phyloP scores from a whole-genome alignment of 805 yeast species.

The Jamesozyma rosinii region DNA sequence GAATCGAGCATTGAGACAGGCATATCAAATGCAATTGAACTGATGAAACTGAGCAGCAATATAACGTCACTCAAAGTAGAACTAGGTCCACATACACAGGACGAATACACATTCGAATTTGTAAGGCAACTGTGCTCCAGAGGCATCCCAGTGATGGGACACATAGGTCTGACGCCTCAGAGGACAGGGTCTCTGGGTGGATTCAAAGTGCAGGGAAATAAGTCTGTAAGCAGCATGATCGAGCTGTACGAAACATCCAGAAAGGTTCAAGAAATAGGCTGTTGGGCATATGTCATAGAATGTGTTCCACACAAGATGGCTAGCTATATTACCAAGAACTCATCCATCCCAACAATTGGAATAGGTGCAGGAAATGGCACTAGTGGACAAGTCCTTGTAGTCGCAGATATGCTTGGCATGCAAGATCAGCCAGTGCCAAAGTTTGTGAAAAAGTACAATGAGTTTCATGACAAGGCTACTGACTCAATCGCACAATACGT shows the following conservation, averaged over 20 bases:
- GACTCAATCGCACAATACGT: constrained; percentile 46
- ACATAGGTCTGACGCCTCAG: constrained; percentile 89
- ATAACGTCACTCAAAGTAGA: constrained; percentile 51
- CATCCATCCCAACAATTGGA: constrained; percentile 79
- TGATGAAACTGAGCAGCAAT: constrained; percentile 24
- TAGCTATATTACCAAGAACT: constrained; percentile 45
- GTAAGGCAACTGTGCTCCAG: constrained; percentile 47
- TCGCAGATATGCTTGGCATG: constrained; percentile 78
- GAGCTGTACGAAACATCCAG: constrained; percentile 57
- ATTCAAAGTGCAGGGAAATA: constrained; percentile 74
- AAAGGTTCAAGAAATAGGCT: constrained; percentile 66
- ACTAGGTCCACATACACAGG: constrained; percentile 44
- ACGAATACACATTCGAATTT: constrained; percentile 41
- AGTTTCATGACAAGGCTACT: constrained; percentile 41
- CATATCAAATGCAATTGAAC: constrained; percentile 53
- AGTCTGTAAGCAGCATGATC: constrained; percentile 42
- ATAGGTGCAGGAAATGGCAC: constrained; percentile 87
- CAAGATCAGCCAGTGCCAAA: constrained; percentile 48
- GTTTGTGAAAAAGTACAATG: constrained; percentile 65
- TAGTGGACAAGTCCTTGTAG: constrained; percentile 85
- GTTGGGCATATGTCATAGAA: constrained; percentile 65
- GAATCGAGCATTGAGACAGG: constrained; percentile 61
- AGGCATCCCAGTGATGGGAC: constrained; percentile 89
- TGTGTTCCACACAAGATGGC: constrained; percentile 78
- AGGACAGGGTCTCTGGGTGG: constrained; percentile 73